A percentile compares a stretch with the other conserved stretches of the same genome.
These are phyloP conservation scores for Melaleuca quinquenervia DNA, from an alignment of 345 rosid genomes.

Conservation along the genomic window DNA sequence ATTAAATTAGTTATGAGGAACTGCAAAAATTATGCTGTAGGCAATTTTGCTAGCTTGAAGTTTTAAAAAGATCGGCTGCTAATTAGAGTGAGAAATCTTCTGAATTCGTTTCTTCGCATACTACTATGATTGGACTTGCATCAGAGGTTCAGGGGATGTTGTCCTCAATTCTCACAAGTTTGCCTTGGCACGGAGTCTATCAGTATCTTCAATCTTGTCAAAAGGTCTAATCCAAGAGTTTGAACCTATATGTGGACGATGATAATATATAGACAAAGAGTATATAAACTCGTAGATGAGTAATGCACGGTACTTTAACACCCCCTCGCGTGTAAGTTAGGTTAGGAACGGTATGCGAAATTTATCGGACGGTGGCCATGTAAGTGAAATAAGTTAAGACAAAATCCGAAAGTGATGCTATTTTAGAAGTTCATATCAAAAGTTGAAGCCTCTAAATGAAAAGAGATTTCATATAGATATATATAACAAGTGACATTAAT, in stretches of 20 bases:
- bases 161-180: neutral
- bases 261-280: neutral
- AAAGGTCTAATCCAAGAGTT: neutral
- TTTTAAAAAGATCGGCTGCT: neutral
- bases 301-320: neutral
- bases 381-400: neutral
- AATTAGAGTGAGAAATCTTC: neutral
- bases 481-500: neutral
- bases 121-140: neutral
- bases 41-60: neutral
- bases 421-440: neutral
- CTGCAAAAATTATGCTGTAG: neutral
- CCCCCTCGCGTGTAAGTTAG: neutral
- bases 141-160: neutral
- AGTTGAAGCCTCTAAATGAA: accelerated
- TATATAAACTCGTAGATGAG: neutral
- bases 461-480: accelerated
- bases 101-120: neutral
- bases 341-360: neutral
- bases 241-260: neutral
- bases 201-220: neutral
- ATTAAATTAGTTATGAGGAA: neutral
- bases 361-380: neutral
- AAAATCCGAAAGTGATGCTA: neutral
- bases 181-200: neutral